These are phyloP conservation scores for Blastobotrys persicus DNA, from an alignment of 1,139 yeast species.

Conservation along the genomic window DNA sequence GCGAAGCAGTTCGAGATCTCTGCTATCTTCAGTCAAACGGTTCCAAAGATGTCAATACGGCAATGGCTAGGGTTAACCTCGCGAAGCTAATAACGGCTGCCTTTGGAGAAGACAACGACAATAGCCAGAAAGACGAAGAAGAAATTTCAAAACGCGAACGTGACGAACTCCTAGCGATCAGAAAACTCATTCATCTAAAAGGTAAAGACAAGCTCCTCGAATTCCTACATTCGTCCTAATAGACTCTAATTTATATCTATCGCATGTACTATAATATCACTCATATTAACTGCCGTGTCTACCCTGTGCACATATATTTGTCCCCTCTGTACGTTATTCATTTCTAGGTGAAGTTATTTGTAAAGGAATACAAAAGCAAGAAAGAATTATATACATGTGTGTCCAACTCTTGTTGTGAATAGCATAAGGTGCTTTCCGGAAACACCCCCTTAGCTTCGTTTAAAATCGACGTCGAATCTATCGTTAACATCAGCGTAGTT, in stretches of 20 bases:
- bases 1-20: conserved; percentile 39
- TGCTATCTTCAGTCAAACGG: conserved; percentile 32
- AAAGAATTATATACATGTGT: too few relatives aligned
- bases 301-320: neutral
- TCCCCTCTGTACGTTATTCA: too few relatives aligned
- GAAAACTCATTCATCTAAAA: conserved; percentile 59
- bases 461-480: too few relatives aligned
- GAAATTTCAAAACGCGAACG: conserved; percentile 42
- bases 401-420: too few relatives aligned
- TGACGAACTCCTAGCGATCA: conserved; percentile 54
- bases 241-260: conserved; percentile 6
- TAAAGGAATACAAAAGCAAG: too few relatives aligned
- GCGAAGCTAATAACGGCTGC: conserved; percentile 42
- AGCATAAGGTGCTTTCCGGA: too few relatives aligned
- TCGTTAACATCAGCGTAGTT: too few relatives aligned
- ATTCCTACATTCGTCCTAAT: conserved; percentile 42
- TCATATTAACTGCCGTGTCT: neutral
- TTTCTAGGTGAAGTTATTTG: too few relatives aligned
- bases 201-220: conserved; percentile 65
- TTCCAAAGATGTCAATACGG: conserved; percentile 28
- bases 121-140: conserved; percentile 17
- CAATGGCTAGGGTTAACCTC: conserved; percentile 30
- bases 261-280: conserved; percentile 6
- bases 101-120: conserved; percentile 7
- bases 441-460: too few relatives aligned